Conservation (phyloP, 352 stramenopile genomes). For the Pythium oligandrum region DNA sequence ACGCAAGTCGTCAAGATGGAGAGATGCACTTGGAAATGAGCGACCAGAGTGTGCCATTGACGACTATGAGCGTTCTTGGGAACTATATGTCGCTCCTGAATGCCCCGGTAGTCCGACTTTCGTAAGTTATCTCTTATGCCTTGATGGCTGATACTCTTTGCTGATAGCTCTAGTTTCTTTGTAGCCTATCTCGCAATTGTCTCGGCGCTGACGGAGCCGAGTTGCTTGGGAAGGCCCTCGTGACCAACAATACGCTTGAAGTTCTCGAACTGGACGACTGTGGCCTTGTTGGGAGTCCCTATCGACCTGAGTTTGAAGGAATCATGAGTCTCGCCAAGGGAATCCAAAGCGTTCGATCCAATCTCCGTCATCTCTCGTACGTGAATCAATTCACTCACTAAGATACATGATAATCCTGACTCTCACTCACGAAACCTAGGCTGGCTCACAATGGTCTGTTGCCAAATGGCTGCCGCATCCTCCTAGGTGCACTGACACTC, state of each 20-base stretch:
- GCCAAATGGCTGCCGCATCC: slow-evolving; percentile 48
- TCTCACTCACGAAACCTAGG: slow-evolving; percentile 15
- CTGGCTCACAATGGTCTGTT: slow-evolving; percentile 45
- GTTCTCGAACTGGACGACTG: slow-evolving; percentile 51
- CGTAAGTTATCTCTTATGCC: slow-evolving; percentile 5
- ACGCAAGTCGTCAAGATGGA: background rate
- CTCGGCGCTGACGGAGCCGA: slow-evolving; percentile 35
- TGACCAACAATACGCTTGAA: slow-evolving; percentile 63
- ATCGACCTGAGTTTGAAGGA: slow-evolving; percentile 43
- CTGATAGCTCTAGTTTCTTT: background rate
- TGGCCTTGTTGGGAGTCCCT: slow-evolving; percentile 43
- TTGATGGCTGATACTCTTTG: background rate
- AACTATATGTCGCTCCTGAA: slow-evolving; percentile 13
- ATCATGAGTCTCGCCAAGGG: slow-evolving; percentile 52
- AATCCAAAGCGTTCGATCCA: slow-evolving; percentile 46
- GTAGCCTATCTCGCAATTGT: slow-evolving; percentile 20
- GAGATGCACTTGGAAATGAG: slow-evolving; percentile 6
- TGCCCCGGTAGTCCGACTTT: slow-evolving; percentile 9
- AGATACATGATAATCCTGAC: background rate
- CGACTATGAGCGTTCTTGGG: background rate
- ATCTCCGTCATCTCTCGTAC: slow-evolving; percentile 45
- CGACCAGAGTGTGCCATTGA: slow-evolving; percentile 3
- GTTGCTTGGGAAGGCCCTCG: slow-evolving; percentile 40
- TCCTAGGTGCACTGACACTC: slow-evolving; percentile 42
- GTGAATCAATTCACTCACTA: slow-evolving; percentile 6